These are phyloP conservation scores for Globisporangium echinulatum DNA, from an alignment of 352 stramenopile species.

Conservation along the genomic window DNA sequence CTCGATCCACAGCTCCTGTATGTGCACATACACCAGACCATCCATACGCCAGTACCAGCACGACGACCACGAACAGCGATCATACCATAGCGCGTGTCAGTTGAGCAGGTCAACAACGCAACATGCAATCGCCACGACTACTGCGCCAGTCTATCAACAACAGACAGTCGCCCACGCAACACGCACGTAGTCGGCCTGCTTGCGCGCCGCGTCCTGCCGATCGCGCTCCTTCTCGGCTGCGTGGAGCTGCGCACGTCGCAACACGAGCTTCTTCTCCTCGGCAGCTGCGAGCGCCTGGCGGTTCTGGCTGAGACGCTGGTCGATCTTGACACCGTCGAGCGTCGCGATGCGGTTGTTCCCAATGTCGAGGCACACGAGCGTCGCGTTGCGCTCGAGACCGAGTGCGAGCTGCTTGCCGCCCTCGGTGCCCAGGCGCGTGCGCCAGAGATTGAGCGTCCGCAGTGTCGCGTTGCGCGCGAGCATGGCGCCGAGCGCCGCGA, in stretches of 20 bases:
- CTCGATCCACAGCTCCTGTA: slow-evolving; percentile 67
- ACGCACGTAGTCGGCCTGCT: slow-evolving; percentile 53
- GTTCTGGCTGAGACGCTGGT: slow-evolving; percentile 46
- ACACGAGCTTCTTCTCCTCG: slow-evolving; percentile 32
- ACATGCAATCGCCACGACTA: not conserved
- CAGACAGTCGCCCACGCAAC: not conserved
- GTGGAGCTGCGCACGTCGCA: slow-evolving; percentile 40
- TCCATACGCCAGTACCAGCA: too few species aligned
- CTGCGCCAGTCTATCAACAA: not conserved
- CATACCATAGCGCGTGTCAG: slow-evolving; percentile 2
- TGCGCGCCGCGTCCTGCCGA: slow-evolving; percentile 37
- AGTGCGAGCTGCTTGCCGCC: slow-evolving; percentile 60
- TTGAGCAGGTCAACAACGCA: not conserved
- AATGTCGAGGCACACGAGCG: slow-evolving; percentile 67
- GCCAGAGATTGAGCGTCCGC: slow-evolving; percentile 68
- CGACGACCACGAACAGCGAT: too few species aligned
- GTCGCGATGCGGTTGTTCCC: slow-evolving; percentile 71
- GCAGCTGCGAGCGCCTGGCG: slow-evolving; percentile 31
- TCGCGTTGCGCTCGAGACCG: slow-evolving; percentile 45
- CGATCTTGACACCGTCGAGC: slow-evolving; percentile 41
- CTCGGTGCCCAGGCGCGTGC: slow-evolving; percentile 56
- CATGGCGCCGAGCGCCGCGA: slow-evolving; percentile 48
- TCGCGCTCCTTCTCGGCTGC: slow-evolving; percentile 45
- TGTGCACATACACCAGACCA: not conserved
- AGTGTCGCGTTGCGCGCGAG: slow-evolving; percentile 53